Evolutionary conservation across 2,329 filamentous ascomycete species (phyloP).

Genomic region (Aspergillus pseudonomiae): DNA sequence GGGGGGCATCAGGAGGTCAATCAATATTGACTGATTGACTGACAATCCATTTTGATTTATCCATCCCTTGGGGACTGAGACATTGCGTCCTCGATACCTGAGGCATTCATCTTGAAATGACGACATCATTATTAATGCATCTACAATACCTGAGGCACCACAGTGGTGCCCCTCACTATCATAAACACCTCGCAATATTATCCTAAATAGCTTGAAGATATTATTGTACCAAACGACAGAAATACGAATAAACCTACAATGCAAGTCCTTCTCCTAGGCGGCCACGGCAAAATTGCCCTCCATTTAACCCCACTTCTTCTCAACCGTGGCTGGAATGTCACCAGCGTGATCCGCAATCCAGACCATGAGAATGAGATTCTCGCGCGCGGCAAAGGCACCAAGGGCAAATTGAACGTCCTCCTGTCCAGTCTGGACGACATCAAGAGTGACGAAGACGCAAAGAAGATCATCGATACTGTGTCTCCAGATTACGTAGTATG

Average conservation of each 20-base stretch:
- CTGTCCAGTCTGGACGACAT: conserved; percentile 73
- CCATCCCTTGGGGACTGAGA: neutral
- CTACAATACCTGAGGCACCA: neutral
- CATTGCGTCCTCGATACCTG: neutral
- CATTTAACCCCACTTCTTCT: conserved; percentile 76
- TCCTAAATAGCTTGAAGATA: neutral
- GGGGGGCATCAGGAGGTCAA: neutral
- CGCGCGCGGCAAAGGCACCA: conserved; percentile 59
- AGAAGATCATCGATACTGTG: conserved; percentile 57
- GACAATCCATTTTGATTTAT: neutral
- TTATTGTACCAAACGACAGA: neutral
- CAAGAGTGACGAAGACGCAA: conserved; percentile 63
- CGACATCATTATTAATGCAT: conserved; percentile 6
- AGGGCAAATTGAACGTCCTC: conserved; percentile 69
- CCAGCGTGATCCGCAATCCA: conserved; percentile 74
- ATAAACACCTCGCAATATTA: neutral
- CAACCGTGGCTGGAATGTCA: conserved; percentile 73
- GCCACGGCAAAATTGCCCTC: conserved; percentile 78
- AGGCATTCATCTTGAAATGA: neutral
- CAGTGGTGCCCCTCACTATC: neutral
- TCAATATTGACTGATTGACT: neutral
- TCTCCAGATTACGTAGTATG: conserved; percentile 51
- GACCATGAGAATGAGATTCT: conserved; percentile 68
- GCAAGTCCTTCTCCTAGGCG: conserved; percentile 73
- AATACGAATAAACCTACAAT: conserved; percentile 21